phyloP scores from a whole-genome alignment of 2,329 filamentous ascomycete genomes.

The Penicillium paneum region DNA sequence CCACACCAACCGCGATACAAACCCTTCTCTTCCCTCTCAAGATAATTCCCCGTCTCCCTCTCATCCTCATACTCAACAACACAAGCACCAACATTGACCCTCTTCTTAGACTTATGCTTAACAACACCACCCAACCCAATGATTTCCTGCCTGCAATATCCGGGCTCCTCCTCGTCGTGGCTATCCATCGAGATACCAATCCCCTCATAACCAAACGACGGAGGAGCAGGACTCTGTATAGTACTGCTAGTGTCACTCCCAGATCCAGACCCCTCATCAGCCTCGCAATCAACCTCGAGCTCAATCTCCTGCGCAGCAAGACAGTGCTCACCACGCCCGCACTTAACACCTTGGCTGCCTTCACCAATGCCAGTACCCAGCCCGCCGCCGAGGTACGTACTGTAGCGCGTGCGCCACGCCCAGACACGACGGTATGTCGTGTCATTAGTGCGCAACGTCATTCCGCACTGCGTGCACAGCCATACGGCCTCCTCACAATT shows the following conservation, averaged over 20 bases:
- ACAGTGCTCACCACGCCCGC: slow-evolving; percentile 73
- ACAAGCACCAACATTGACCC: slow-evolving; percentile 75
- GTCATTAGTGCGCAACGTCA: slow-evolving; percentile 59
- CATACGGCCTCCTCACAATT: slow-evolving; percentile 62
- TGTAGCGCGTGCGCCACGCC: slow-evolving; percentile 86
- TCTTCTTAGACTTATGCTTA: slow-evolving; percentile 82
- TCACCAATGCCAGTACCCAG: slow-evolving; percentile 85
- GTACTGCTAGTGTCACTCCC: slow-evolving; percentile 20
- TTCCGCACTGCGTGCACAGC: slow-evolving; percentile 82
- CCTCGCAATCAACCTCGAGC: slow-evolving; percentile 80
- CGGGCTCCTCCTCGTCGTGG: slow-evolving; percentile 51
- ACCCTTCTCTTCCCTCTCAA: slow-evolving; percentile 68
- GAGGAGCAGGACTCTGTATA: slow-evolving; percentile 19
- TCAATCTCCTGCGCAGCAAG: slow-evolving; percentile 74
- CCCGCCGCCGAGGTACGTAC: slow-evolving; percentile 70
- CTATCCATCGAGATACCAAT: slow-evolving; percentile 17
- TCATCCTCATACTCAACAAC: slow-evolving; percentile 86
- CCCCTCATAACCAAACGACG: slow-evolving; percentile 24
- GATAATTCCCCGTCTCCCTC: slow-evolving; percentile 60
- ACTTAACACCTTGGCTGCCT: slow-evolving; percentile 82
- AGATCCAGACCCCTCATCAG: slow-evolving; percentile 55
- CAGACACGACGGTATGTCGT: slow-evolving; percentile 66
- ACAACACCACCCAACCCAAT: slow-evolving; percentile 85
- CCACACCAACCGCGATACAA: slow-evolving; percentile 79
- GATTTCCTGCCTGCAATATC: slow-evolving; percentile 83